phyloP scores from a whole-genome alignment of 164 flowering plant species.

The Liriodendron chinense region DNA sequence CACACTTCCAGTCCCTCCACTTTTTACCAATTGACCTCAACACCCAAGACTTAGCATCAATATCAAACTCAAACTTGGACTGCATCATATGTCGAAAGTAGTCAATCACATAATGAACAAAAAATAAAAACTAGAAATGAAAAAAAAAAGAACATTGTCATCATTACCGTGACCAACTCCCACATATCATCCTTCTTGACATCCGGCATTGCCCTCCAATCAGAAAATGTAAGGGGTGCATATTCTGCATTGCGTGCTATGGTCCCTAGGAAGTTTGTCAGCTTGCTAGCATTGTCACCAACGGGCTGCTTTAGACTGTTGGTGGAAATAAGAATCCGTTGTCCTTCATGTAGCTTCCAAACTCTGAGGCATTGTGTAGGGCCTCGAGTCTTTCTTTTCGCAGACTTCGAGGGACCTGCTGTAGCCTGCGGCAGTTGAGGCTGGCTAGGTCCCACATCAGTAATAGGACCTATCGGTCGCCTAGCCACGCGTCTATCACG shows the following conservation, averaged over 20 bases:
- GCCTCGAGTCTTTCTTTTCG: not conserved
- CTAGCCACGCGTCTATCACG: too few species aligned
- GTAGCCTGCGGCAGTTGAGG: too few species aligned
- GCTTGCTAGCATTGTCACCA: not conserved
- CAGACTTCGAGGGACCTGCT: too few species aligned
- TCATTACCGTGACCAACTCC: not conserved
- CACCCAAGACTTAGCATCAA: slow-evolving; percentile 20
- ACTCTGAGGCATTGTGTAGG: not conserved
- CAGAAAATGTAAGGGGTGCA: not conserved
- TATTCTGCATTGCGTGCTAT: not conserved
- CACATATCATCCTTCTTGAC: not conserved
- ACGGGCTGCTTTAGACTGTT: not conserved
- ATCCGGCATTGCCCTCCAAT: not conserved
- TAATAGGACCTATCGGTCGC: too few species aligned
- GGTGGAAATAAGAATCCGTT: not conserved
- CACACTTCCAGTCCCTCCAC: slow-evolving; percentile 29
- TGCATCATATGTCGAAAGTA: slow-evolving; percentile 1
- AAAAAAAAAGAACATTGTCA: not conserved
- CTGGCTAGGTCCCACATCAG: too few species aligned
- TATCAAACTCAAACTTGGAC: slow-evolving; percentile 24
- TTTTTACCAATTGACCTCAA: slow-evolving; percentile 17
- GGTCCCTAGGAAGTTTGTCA: not conserved
- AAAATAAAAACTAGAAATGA: too few species aligned
- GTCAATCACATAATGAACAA: not conserved
- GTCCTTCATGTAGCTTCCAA: too few species aligned